Base-by-base conservation (phyloP, 371 early-diverging fungal genomes). In the Rhizopus delemar region DNA sequence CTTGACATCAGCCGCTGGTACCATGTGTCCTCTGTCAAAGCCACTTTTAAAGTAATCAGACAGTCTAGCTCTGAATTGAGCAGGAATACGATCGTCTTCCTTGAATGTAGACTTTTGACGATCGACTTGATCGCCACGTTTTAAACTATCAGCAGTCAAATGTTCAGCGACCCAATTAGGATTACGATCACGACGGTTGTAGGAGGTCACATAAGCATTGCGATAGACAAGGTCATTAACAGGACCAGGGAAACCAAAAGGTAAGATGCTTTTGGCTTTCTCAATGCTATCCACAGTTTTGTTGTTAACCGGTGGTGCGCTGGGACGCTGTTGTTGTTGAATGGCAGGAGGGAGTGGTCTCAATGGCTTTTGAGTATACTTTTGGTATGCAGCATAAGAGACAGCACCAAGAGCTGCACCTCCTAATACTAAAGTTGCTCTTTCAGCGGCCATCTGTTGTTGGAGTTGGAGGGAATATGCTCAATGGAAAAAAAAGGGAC, bases 141-240 rank as follows among this genome's bases (percentile, higher is more conserved):
- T 67, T 15, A 92, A 67, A 11, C 82, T 82, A 4, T 75, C 86
- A 8, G 71, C 72, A 8, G 92, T 94, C 53, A 94, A 67, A 65
- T 92, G 92, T 70, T 94, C 91, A 8, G 88, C 87, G 0, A 90
- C 90, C 93, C 92, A 93, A 73, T 90, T 90, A 15, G 93, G 93
- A 65, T 92, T 91, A 53, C 91, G 86, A 59, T 89, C 77, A 50
- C 85, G 83, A 35, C 93, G 86, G 76, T 92, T 87, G 74, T 80
- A 88, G 0, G 86, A 85, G 5, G 73, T 74, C 0, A 86, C 82
- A 73, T 87, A 88, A 32, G 82, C 80, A 46, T 70, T 77, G 22
- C 86, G 77, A 53, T 80, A 70, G 2, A 86, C 61, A 31, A 81
- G 59, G 53, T 89, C 89, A 55, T 74, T 77, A 36, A 89, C 75